These are phyloP conservation scores for Saitozyma sp. DNA, from an alignment of 768 basidiomycete genomes.

Conservation along the genomic window DNA sequence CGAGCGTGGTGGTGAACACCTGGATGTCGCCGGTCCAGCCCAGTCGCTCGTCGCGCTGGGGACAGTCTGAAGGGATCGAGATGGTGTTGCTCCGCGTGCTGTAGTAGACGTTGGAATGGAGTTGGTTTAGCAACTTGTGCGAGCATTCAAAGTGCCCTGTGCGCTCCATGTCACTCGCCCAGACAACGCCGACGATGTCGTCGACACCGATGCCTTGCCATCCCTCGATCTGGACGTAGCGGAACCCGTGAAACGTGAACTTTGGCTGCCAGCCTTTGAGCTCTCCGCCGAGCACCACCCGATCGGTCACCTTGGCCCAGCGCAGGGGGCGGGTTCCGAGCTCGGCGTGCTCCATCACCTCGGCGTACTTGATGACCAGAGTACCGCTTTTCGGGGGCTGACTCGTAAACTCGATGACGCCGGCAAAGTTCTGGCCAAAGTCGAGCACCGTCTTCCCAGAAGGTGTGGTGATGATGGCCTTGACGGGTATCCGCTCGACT, in stretches of 20 bases:
- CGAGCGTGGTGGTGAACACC: constrained; percentile 45
- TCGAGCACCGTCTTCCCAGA: constrained; percentile 43
- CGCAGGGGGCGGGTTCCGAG: constrained; percentile 44
- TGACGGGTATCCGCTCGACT: constrained; percentile 16
- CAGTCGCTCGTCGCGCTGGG: constrained; percentile 47
- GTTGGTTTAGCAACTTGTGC: constrained; percentile 35
- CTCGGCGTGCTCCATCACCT: constrained; percentile 47
- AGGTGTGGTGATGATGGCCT: constrained; percentile 39
- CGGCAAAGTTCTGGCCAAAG: constrained; percentile 51
- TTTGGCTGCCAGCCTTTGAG: constrained; percentile 36
- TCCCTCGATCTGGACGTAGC: constrained; percentile 39
- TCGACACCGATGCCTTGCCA: constrained; percentile 4
- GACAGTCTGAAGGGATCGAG: constrained; percentile 48
- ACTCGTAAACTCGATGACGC: constrained; percentile 27
- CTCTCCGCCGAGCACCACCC: constrained; percentile 14
- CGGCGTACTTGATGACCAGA: constrained; percentile 37
- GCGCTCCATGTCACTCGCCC: constrained; percentile 35
- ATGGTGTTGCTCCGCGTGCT: constrained; percentile 41
- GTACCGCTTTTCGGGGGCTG: background rate
- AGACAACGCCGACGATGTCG: constrained; percentile 19
- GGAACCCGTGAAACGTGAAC: constrained; percentile 51
- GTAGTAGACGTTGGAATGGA: constrained; percentile 42
- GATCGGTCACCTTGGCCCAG: constrained; percentile 29
- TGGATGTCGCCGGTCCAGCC: constrained; percentile 37
- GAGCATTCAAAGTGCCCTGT: constrained; percentile 40